Evolutionary conservation across 345 rosid species (phyloP), one percentile per base, ranked within the genome.

Genomic region (Excoecaria cochinchinensis): DNA sequence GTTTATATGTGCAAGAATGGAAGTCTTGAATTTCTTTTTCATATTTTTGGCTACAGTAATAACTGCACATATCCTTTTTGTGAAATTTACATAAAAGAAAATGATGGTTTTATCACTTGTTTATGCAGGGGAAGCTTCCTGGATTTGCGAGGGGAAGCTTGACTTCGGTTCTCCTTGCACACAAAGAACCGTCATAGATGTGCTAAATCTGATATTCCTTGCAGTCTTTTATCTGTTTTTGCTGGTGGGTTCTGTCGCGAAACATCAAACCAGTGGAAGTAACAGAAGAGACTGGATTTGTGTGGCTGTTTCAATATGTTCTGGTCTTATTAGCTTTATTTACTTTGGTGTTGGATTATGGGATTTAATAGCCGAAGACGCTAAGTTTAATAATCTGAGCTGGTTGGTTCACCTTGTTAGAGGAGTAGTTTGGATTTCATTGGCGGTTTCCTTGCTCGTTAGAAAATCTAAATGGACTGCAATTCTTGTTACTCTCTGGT

Each of bases 401-500:
- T 86, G 84, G 90, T 77, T 79, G 72, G 51, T 77, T 79, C 62
- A 71, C 78, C 69, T 89, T 66, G 77, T 83, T 48, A 78, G 91
- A 83, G 93, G 90, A 61, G 50, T 87, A 21, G 66, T 84, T 76
- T 92, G 97, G 97, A 39, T 84, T 40, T 87, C 95, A 3, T 66
- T 91, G 47, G 75, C 91, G 40, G 80, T 85, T 67, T 91, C 97
- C 0, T 48, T 92, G 79, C 88, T 92, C 64, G 90, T 88, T 71
- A 79, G 67, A 42, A 85, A 59, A 60, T 81, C 89, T n/a, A 78
- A 80, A 71, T 87, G 84, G 86, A 74, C 71, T 22, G 77, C 76
- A 75, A 75, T 86, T 76, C 60, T 89, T 17, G 70, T 57, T 71
- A 79, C 79, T 42, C 57, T 84, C 38, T 94, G 98, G 98, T 94